Base-by-base conservation (phyloP, 2,329 filamentous ascomycete species). In the Huntiella bhutanensis region DNA sequence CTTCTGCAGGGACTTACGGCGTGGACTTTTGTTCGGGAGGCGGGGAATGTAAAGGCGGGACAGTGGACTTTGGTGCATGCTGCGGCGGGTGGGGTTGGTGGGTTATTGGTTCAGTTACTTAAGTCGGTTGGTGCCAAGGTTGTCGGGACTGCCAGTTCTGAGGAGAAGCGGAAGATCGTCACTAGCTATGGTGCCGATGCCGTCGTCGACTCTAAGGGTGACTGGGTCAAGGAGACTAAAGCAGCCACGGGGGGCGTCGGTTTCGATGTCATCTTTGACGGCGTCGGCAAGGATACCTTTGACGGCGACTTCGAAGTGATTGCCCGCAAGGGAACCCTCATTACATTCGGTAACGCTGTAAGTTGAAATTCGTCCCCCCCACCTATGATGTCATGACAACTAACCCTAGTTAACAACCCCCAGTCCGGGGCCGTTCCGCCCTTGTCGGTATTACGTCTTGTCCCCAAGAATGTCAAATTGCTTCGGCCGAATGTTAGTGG, bases 31-130 rank as follows among this genome's bases (percentile, higher is more conserved):
- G 73, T 85, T 49, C 74, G 79, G 48, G 85, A 93, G 59, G 74
- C 81, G 3, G 80, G 77, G 8, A 73, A 82, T 49, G 82, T 88
- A 5, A 67, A 84, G 58, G 69, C 74, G 53, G 82, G 79, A 1
- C 83, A 92, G 54, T 91, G 81, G 77, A 70, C 85, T 0, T 72
- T 94, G 2, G 75, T 94, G 12, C 84, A 91, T 54, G 86, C 86
- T 0, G 86, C 86, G 0, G 85, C 85, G 0, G 86, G 86, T 12
- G 86, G 86, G 12, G 82, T 85, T 0, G 83, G 82, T 0, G 64
- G 80, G 38, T 72, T 82, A 62, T 69, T 94, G 22, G 76, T 75
- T 35, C 84, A 92, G 67, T 63, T 93, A 53, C 64, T 93, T 36
- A 73, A 71, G 53, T 66, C 70, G 1, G 66, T 86, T 2, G 86